Percentiles rank a stretch among this genome's conserved stretches.
Evolutionary conservation across 805 yeast species (phyloP).

Genomic region (Candida bentonensis): DNA sequence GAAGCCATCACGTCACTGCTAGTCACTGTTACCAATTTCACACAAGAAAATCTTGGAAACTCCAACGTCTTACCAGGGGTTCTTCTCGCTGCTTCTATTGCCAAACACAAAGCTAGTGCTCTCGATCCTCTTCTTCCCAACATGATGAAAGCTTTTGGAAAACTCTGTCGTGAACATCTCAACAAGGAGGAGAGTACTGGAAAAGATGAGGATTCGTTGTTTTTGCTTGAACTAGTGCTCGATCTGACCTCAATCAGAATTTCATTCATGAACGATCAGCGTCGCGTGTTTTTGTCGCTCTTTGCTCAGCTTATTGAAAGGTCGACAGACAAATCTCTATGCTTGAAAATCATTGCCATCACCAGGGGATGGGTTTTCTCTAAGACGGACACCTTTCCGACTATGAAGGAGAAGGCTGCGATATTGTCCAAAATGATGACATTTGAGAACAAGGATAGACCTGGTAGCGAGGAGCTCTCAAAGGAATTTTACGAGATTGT

Average conservation of each 20-base stretch:
- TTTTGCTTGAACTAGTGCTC: conserved; percentile 45
- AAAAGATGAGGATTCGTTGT: conserved; percentile 31
- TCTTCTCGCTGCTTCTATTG: background rate
- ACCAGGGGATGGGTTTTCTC: conserved; percentile 86
- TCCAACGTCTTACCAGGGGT: background rate
- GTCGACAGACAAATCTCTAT: conserved; percentile 61
- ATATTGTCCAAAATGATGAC: conserved; percentile 86
- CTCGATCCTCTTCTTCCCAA: conserved; percentile 64
- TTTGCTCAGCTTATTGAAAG: conserved; percentile 85
- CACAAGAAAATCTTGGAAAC: background rate
- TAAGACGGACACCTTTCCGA: conserved; percentile 73
- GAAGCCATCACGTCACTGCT: conserved; percentile 54
- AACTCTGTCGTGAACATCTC: conserved; percentile 77
- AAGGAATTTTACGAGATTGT: conserved; percentile 75
- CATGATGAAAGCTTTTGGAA: conserved; percentile 77
- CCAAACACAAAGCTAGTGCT: conserved; percentile 40
- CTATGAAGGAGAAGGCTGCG: conserved; percentile 92
- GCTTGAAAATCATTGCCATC: conserved; percentile 60
- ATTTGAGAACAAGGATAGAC: conserved; percentile 70
- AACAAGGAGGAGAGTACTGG: conserved; percentile 35
- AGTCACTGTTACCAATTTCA: conserved; percentile 34
- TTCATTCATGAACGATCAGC: conserved; percentile 79
- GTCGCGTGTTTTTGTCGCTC: conserved; percentile 73
- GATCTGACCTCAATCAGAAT: conserved; percentile 70
- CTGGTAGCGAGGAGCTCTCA: conserved; percentile 37